These are phyloP conservation scores for Trichoderma cornu-damae DNA, from an alignment of 2,329 filamentous ascomycete species.

Conservation along the genomic window DNA sequence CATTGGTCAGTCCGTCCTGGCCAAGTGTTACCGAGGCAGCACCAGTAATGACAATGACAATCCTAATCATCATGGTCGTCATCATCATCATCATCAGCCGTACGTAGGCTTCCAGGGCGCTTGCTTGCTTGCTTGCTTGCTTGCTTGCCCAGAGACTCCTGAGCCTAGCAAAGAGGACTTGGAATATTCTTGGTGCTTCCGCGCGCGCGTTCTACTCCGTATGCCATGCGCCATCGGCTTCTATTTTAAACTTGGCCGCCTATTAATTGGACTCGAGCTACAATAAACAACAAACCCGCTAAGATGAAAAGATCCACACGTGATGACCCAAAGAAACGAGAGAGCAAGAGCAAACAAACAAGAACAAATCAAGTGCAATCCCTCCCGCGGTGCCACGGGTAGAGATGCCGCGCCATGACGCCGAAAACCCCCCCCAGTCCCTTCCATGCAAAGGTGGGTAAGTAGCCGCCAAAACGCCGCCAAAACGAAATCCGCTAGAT, in stretches of 20 bases:
- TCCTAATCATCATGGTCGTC: no score
- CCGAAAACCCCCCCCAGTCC: background rate
- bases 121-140: no score
- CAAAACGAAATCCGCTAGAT: constrained; percentile 8
- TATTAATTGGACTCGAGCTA: constrained; percentile 1
- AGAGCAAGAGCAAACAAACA: background rate
- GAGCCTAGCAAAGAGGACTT: background rate
- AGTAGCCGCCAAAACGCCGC: constrained; percentile 16
- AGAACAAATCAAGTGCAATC: background rate
- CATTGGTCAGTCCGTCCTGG: no score
- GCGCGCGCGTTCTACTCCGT: no score
- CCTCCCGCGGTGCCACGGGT: constrained; percentile 11
- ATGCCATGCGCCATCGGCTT: constrained; percentile 9
- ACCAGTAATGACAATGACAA: no score
- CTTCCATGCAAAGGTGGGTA: constrained; percentile 6
- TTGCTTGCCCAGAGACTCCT: background rate
- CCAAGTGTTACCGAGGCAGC: no score
- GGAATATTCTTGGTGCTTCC: background rate
- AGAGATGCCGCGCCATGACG: constrained; percentile 15
- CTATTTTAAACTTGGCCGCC: constrained; percentile 1
- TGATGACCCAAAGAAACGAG: background rate
- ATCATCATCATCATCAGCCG: no score
- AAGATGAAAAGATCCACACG: background rate
- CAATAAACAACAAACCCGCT: constrained; percentile 8
- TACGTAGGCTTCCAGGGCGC: no score